phyloP scores from a whole-genome alignment of 768 basidiomycete genomes.

The Hericium erinaceus region DNA sequence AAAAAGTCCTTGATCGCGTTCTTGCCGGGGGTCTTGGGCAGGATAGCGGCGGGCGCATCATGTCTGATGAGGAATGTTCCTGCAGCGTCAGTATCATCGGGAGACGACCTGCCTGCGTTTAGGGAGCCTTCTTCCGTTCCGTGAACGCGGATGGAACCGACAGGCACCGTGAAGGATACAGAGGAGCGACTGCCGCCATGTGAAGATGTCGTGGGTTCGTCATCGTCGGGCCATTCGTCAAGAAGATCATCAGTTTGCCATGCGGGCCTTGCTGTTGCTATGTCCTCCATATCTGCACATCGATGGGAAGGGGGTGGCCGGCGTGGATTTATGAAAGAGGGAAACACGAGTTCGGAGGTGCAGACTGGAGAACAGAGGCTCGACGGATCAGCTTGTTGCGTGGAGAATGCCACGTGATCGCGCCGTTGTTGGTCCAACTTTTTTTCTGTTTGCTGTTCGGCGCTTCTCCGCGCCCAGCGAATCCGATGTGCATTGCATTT shows the following conservation, averaged over 20 bases:
- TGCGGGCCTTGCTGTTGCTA: slow-evolving; percentile 33
- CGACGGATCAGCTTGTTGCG: too few relatives aligned
- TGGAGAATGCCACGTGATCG: too few relatives aligned
- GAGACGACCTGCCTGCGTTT: background rate
- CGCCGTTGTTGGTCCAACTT: too few relatives aligned
- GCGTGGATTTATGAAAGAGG: too few relatives aligned
- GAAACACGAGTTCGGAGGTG: too few relatives aligned
- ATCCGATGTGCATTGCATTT: too few relatives aligned
- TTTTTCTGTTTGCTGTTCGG: too few relatives aligned
- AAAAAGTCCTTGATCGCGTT: slow-evolving; percentile 74
- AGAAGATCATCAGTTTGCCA: slow-evolving; percentile 88
- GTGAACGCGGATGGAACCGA: slow-evolving; percentile 39
- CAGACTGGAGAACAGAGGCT: too few relatives aligned
- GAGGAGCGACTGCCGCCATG: slow-evolving; percentile 14
- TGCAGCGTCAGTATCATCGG: slow-evolving; percentile 23
- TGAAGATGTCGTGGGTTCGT: slow-evolving; percentile 18
- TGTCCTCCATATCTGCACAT: too few relatives aligned
- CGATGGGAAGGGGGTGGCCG: too few relatives aligned
- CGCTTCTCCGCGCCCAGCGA: too few relatives aligned
- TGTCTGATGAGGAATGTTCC: slow-evolving; percentile 76
- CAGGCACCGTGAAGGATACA: slow-evolving; percentile 35
- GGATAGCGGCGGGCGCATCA: slow-evolving; percentile 47
- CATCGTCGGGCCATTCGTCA: slow-evolving; percentile 82
- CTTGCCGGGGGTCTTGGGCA: slow-evolving; percentile 64
- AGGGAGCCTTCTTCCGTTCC: slow-evolving; percentile 20